Base-by-base conservation (phyloP, 192 early-diverging fungal species). In the Gigaspora rosea region DNA sequence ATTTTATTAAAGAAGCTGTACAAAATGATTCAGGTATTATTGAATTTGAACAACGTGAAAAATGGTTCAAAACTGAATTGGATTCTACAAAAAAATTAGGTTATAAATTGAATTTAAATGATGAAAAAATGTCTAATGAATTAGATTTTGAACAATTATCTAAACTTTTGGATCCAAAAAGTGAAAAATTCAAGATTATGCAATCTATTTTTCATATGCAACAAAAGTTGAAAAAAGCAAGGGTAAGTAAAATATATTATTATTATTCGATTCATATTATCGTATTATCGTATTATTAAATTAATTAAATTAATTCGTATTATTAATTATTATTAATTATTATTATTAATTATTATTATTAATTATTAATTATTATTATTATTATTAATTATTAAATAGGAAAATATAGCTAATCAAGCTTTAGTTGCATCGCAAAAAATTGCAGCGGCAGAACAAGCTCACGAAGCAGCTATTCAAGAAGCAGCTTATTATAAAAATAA, bases 401-500 rank as follows among this genome's bases (percentile, higher is more conserved):
- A 41, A 41, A 41, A 41, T 63, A 15, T 63, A 63, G 9, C 32
- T 33, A 63, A 13, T 4, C 85, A 87, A 49, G 72, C 83, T 0
- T 82, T 88, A 73, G 68, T 79, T 1, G 78, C 87, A 9, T 85
- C 84, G 16, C 73, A 84, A 62, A 86, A 83, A 51, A 68, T 89
- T 22, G 73, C 79, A n/a, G 83, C 84, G 13, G 82, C 85, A 35
- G 86, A 89, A 32, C 76, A 80, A 12, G 78, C 87, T 11, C 80
- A 84, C 0, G 82, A 80, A 6, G 85, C 84, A 27, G 88, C 88
- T 2, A 68, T 89, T 13, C 80, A 89, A 56, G 88, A 89, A 75
- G 85, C 86, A 35, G 83, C 82, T 3, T 87, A 87, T 50, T 80
- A 82, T 73, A 87, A 86, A 71, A 79, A 84, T 12, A 85, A 86